These are phyloP conservation scores for Claviceps sorghi DNA, from an alignment of 2,329 filamentous ascomycete species.

Conservation along the genomic window DNA sequence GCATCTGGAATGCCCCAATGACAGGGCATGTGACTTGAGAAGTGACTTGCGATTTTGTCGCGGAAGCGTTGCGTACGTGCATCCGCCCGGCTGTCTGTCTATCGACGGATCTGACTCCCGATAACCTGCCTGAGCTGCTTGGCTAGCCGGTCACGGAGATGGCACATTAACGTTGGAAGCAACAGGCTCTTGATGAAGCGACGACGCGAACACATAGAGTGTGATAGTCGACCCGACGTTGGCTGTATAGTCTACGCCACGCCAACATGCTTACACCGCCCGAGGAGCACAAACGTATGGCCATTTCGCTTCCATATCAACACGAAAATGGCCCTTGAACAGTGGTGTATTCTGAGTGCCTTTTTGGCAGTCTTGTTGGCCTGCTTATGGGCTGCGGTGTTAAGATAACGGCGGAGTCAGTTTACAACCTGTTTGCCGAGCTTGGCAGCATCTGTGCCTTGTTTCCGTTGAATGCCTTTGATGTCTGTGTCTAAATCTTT, in stretches of 20 bases:
- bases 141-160: not conserved
- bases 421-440: not conserved
- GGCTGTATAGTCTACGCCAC: conserved; percentile 43
- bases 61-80: conserved; percentile 41
- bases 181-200: conserved; percentile 41
- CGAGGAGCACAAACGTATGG: conserved; percentile 28
- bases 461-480: too few species aligned
- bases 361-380: conserved; percentile 19
- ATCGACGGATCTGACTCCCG: too few species aligned
- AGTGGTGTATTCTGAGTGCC: conserved; percentile 34
- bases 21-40: conserved; percentile 40
- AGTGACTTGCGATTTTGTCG: conserved; percentile 47
- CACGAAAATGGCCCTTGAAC: conserved; percentile 28
- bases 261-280: conserved; percentile 28
- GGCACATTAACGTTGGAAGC: not conserved
- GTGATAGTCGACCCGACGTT: conserved; percentile 40
- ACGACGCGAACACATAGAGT: conserved; percentile 45
- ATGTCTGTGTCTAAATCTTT: too few species aligned
- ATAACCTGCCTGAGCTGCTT: not conserved
- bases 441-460: too few species aligned
- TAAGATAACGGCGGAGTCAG: not conserved
- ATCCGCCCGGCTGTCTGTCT: not conserved
- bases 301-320: conserved; percentile 30
- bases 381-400: not conserved
- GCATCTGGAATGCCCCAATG: conserved; percentile 51